Conservation (phyloP, 768 basidiomycete species). For the Mycena olivaceomarginata region DNA sequence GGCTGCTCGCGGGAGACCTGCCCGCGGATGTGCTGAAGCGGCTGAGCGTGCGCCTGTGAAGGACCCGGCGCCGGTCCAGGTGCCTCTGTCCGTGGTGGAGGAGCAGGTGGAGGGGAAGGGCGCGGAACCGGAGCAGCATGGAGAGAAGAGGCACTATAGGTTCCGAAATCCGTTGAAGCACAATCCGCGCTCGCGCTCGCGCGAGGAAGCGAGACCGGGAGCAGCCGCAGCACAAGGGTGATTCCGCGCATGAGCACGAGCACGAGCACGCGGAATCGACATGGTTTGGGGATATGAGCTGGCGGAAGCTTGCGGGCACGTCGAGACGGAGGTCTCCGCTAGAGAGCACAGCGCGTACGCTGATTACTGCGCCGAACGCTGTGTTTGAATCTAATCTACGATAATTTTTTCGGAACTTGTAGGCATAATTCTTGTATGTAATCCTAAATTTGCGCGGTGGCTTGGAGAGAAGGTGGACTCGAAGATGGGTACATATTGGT, state of each 20-base stretch:
- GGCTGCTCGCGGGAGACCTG: slow-evolving; percentile 34
- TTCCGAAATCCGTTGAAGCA: slow-evolving; percentile 25
- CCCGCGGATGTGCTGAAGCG: slow-evolving; percentile 32
- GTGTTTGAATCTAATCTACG: too few species aligned
- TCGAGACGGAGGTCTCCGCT: slow-evolving; percentile 4
- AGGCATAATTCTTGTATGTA: neutral
- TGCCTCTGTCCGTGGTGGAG: neutral
- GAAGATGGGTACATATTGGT: too few species aligned
- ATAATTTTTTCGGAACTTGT: too few species aligned
- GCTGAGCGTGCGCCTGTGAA: slow-evolving; percentile 25
- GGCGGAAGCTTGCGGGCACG: slow-evolving; percentile 31
- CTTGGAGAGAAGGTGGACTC: too few species aligned
- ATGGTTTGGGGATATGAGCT: slow-evolving; percentile 28
- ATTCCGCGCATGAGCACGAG: neutral
- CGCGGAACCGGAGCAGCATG: neutral
- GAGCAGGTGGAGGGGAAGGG: neutral
- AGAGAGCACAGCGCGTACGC: neutral
- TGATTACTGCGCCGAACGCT: slow-evolving; percentile 1
- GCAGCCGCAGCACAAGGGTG: slow-evolving; percentile 9
- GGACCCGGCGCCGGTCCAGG: neutral
- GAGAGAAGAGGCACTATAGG: slow-evolving; percentile 16
- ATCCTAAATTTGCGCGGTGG: neutral
- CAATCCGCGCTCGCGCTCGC: neutral
- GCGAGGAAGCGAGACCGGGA: slow-evolving; percentile 5
- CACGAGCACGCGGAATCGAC: neutral